Conservation (phyloP, 2,329 filamentous ascomycete species). For the Alternaria brassicae region DNA sequence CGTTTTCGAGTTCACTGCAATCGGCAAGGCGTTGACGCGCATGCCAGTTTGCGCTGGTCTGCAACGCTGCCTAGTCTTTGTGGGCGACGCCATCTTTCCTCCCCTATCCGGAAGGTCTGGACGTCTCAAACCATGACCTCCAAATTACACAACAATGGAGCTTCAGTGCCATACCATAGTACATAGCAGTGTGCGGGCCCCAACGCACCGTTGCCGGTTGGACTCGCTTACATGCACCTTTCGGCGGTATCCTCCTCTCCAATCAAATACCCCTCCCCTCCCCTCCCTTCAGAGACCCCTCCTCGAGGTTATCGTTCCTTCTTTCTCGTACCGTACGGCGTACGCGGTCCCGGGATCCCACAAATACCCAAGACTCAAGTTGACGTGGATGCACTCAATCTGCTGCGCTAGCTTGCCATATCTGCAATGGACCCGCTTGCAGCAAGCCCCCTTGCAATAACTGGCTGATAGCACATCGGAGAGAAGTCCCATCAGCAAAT, state of each 20-base stretch:
- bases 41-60: background rate
- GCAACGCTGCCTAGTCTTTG: background rate
- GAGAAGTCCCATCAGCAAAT: background rate
- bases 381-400: background rate
- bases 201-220: background rate
- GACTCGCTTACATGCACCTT: conserved; percentile 3
- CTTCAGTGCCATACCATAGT: background rate
- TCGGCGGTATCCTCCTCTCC: background rate
- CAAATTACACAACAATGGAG: background rate
- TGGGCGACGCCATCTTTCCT: background rate
- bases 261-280: background rate
- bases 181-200: background rate
- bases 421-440: background rate
- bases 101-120: background rate
- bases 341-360: conserved; percentile 1
- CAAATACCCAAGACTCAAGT: background rate
- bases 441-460: background rate
- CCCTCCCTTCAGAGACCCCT: conserved; percentile 6
- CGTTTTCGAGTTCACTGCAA: background rate
- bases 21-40: background rate
- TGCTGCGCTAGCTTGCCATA: conserved; percentile 3
- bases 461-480: conserved; percentile 8
- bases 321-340: background rate
- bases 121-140: background rate
- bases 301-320: background rate